phyloP scores from a whole-genome alignment of 805 yeast genomes.

The Nakazawaea sp. region DNA sequence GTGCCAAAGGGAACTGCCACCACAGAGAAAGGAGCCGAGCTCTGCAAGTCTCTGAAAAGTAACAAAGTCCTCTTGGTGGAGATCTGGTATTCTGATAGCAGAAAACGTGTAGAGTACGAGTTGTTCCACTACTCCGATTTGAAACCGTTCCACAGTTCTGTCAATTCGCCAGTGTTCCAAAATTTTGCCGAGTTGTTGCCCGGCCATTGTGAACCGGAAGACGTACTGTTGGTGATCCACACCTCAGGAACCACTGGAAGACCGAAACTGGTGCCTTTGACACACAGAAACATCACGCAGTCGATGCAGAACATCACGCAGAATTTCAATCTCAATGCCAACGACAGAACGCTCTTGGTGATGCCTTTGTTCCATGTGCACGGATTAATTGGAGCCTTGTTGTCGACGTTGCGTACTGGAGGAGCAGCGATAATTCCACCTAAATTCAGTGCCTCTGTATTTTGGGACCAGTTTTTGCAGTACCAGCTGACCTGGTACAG shows the following conservation, averaged over 20 bases:
- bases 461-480: conserved; percentile 51
- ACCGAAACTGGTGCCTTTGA: conserved; percentile 69
- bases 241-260: conserved; percentile 75
- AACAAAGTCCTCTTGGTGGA: conserved; percentile 46
- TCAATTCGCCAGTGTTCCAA: conserved; percentile 20
- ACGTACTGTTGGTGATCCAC: conserved; percentile 60
- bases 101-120: conserved; percentile 35
- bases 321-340: conserved; percentile 43
- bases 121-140: conserved; percentile 14
- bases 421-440: conserved; percentile 60
- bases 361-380: conserved; percentile 80
- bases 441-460: conserved; percentile 50
- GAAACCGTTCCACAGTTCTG: conserved; percentile 17
- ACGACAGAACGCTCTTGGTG: conserved; percentile 55
- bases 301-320: conserved; percentile 52
- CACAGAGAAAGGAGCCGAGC: conserved; percentile 22
- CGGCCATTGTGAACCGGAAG: conserved; percentile 38
- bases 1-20: conserved; percentile 46
- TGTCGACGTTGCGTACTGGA: conserved; percentile 54
- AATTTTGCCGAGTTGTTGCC: conserved; percentile 27
- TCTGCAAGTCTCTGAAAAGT: conserved; percentile 43
- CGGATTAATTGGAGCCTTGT: conserved; percentile 60
- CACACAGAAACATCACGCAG: conserved; percentile 56
- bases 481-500: conserved; percentile 63
- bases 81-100: conserved; percentile 34